phyloP scores from a whole-genome alignment of 2,329 filamentous ascomycete genomes.

The Cordyceps militaris region DNA sequence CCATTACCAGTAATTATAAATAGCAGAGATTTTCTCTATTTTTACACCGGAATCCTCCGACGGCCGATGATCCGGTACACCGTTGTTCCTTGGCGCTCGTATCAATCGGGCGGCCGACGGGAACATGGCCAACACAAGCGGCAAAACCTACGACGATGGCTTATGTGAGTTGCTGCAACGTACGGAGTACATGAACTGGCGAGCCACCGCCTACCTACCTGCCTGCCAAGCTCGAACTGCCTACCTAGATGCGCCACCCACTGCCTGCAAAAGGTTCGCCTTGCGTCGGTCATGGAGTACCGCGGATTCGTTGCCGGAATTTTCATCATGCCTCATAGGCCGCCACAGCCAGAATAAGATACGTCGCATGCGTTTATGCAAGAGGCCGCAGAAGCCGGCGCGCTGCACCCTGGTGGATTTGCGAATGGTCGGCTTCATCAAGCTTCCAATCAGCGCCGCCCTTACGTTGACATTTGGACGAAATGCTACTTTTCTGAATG shows the following conservation, averaged over 20 bases:
- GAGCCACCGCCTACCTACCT: no score
- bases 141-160: background rate
- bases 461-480: background rate
- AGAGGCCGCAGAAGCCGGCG: background rate
- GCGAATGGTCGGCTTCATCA: background rate
- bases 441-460: background rate
- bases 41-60: background rate
- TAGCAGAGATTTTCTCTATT: background rate
- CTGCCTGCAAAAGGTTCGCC: background rate
- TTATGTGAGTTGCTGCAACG: background rate
- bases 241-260: background rate
- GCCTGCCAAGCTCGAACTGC: no score
- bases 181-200: background rate
- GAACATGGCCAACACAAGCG: background rate
- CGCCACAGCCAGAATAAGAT: background rate
- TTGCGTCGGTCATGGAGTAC: background rate
- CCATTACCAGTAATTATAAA: background rate
- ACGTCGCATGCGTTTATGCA: slow-evolving; percentile 5
- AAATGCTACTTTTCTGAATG: no score
- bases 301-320: background rate
- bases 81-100: background rate
- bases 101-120: background rate
- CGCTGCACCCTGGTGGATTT: background rate
- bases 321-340: background rate
- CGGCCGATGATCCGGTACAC: background rate